These are phyloP conservation scores for Mycena polygramma DNA, from an alignment of 768 basidiomycete genomes.

Conservation along the genomic window DNA sequence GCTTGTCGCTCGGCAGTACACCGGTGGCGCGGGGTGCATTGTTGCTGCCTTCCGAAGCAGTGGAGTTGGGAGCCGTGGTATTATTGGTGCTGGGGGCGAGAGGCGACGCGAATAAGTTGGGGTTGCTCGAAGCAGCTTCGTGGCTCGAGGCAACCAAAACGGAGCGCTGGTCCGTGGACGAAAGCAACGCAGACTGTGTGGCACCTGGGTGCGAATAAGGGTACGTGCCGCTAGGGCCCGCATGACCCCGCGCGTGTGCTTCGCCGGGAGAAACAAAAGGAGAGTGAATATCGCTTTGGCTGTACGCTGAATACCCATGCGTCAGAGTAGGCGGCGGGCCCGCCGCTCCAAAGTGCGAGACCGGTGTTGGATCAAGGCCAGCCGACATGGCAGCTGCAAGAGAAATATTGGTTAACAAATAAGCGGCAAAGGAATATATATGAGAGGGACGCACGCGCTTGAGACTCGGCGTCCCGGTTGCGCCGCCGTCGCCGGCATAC, in stretches of 20 bases:
- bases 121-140: no score
- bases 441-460: background rate
- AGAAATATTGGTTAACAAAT: background rate
- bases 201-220: background rate
- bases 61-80: background rate
- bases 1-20: background rate
- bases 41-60: background rate
- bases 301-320: background rate
- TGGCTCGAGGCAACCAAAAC: background rate
- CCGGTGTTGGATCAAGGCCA: background rate
- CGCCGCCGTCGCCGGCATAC: conserved; percentile 1
- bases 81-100: no score
- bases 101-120: no score
- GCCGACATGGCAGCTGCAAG: background rate
- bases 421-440: background rate
- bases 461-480: background rate
- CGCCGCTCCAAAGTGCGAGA: background rate
- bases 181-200: background rate
- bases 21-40: background rate
- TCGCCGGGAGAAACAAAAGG: background rate
- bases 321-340: background rate
- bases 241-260: no score
- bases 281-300: background rate
- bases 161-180: background rate
- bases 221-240: no score